Base-by-base conservation (phyloP, 257 asterid genomes). In the Jasminum sambac region DNA sequence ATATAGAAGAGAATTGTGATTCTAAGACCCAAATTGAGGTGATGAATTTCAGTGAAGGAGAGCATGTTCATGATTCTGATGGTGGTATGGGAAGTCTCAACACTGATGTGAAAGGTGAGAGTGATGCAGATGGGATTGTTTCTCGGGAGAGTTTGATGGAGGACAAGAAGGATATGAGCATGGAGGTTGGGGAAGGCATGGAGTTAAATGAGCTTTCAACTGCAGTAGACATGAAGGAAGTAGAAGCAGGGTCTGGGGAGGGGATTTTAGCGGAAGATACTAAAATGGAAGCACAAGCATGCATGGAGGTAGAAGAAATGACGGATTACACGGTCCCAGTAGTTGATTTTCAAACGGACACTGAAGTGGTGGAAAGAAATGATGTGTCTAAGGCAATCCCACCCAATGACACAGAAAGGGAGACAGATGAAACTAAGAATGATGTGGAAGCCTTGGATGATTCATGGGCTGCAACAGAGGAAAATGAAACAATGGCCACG, bases 361-460 rank as follows among this genome's bases (percentile, higher is more conserved):
- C 62, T 4, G 84, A 77, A 21, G 69, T 62, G 7, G 40, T 41
- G 44, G 76, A 55, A 0, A 55, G 62, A 2, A 55, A 23, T 55
- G 36, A 55, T 23, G 5, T 55, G 34, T 23, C 75, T 67, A 80
- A 74, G 30, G 68, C 79, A 65, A 48, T 63, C 38, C 63, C 26
- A 14, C 75, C 69, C 0, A 79, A 76, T 57, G 89, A 72, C 65
- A 74, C 60, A 25, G 79, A 78, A 25, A 55, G 77, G 81, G 93
- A 85, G 76, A 79, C 79, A 40, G 95, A 82, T 72, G 87, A 77
- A 74, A 77, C 77, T 3, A 81, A 62, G 76, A 87, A 81, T 63
- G 92, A 81, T 46, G 82, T 78, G 46, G 89, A 73, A 43, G 92
- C 82, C 67, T 74, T 57, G 25, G 83, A 82, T 77, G 95, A 81